phyloP scores from a whole-genome alignment of 139 green algal species.

The Bryopsis sp. region DNA sequence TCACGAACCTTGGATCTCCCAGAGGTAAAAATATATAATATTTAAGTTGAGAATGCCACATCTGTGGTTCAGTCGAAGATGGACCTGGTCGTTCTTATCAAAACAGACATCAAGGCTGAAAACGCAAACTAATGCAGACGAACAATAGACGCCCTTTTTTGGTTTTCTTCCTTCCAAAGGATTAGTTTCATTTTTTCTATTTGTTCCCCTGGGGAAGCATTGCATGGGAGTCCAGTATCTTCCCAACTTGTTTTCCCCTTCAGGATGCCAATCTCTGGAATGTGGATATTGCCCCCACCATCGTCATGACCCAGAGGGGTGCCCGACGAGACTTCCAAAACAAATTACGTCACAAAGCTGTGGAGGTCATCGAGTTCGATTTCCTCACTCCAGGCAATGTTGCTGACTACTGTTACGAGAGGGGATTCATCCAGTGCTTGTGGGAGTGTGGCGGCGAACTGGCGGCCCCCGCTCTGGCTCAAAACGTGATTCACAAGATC shows the following conservation, averaged over 20 bases:
- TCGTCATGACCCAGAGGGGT: conserved; percentile 92
- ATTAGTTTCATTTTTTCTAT: too few relatives aligned
- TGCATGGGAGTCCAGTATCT: conserved; percentile 18
- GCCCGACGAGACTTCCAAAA: conserved; percentile 61
- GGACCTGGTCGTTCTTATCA: too few relatives aligned
- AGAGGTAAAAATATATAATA: conserved; percentile 16
- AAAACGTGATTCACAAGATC: conserved; percentile 84
- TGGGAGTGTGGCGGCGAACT: conserved; percentile 97
- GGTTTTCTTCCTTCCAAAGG: too few relatives aligned
- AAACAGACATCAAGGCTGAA: too few relatives aligned
- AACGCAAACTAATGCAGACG: too few relatives aligned
- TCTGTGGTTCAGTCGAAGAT: neutral
- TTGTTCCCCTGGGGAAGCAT: too few relatives aligned
- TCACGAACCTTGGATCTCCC: conserved; percentile 84
- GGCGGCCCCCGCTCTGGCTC: conserved; percentile 82
- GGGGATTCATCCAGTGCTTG: conserved; percentile 85
- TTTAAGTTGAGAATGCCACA: conserved; percentile 19
- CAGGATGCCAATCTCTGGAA: conserved; percentile 86
- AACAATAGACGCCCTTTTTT: too few relatives aligned
- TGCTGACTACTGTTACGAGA: conserved; percentile 78
- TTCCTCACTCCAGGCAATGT: conserved; percentile 80
- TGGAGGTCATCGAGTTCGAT: conserved; percentile 96
- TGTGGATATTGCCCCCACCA: conserved; percentile 75
- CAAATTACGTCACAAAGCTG: conserved; percentile 36
- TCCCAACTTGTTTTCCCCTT: conserved; percentile 1